Percentiles rank a stretch among this genome's conserved stretches.
Conservation (phyloP, 2,329 filamentous ascomycete species). For the Fusarium floridanum region DNA sequence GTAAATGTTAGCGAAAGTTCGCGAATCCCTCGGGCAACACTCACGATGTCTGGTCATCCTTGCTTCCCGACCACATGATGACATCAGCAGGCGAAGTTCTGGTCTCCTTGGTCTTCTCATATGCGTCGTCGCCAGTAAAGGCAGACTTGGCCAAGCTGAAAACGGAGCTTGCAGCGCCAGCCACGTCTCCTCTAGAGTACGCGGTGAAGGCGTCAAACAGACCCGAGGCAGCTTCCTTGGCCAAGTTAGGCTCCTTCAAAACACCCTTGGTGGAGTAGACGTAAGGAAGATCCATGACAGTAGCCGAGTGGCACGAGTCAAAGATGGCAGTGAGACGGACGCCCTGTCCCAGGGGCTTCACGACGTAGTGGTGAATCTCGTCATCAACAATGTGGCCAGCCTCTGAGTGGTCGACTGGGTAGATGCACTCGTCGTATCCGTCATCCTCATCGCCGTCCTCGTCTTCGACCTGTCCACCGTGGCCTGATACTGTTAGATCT, state of each 20-base stretch:
- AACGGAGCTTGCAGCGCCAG: constrained; percentile 83
- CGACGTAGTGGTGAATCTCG: constrained; percentile 83
- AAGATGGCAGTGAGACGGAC: constrained; percentile 88
- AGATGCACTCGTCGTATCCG: constrained; percentile 83
- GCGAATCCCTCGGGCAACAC: constrained; percentile 34
- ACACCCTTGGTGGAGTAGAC: constrained; percentile 85
- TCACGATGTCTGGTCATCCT: constrained; percentile 90
- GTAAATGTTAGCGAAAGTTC: constrained; percentile 35
- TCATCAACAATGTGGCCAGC: constrained; percentile 83
- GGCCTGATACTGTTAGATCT: constrained; percentile 61
- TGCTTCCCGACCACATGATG: constrained; percentile 97
- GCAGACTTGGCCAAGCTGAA: constrained; percentile 91
- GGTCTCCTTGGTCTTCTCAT: constrained; percentile 85
- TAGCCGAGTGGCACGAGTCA: constrained; percentile 85
- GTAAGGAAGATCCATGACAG: constrained; percentile 82
- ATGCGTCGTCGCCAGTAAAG: constrained; percentile 80
- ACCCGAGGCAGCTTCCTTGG: constrained; percentile 82
- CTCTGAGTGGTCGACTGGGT: constrained; percentile 78
- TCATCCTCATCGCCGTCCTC: constrained; percentile 82
- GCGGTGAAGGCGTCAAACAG: constrained; percentile 79
- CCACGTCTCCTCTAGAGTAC: constrained; percentile 87
- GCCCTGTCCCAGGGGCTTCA: constrained; percentile 81
- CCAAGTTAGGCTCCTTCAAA: constrained; percentile 84
- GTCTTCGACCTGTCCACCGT: constrained; percentile 82
- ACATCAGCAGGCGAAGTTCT: constrained; percentile 97